Evolutionary conservation across 306 rosid genomes (phyloP), one percentile per base, ranked within the genome.

Genomic region (Quercus wislizeni): DNA sequence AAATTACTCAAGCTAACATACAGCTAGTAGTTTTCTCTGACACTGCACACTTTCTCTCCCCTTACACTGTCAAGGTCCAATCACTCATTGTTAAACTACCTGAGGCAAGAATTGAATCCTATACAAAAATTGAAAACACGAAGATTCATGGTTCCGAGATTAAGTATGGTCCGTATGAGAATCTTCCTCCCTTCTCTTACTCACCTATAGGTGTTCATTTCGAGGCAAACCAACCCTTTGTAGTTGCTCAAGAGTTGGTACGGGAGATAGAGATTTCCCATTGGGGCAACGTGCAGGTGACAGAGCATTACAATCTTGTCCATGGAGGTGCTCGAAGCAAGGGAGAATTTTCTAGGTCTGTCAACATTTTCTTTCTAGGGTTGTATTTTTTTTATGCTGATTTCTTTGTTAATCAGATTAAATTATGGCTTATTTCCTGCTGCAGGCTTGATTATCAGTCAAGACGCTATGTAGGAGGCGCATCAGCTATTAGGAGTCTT

Each of bases 301-400:
- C 97, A 19, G 98, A 96, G 92, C 92, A 91, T 78, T 96, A 96
- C 87, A 88, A 70, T 71, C 90, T 96, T 75, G 74, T 90, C 73
- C 96, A 93, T 78, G 98, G 89, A 28, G 99, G 98, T 75, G 98
- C 98, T 71, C 85, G 88, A 78, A 91, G 89, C 90, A 91, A 85
- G 82, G 99, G 99, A 71, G 99, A 93, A 85, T 96, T 96, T 86
- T 96, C 99, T 17, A 96, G 98, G 99, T 91, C n/a, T 46, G 56
- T 74, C 55, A 19, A 23, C 43, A 80, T 54, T 61, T 49, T 84
- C 70, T 81, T 82, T 69, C 68, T 72, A 69, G 74, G 38, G 56
- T 15, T 41, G 20, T 67, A 6, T 21, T 59, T 21, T 67, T 21
- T 67, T 21, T 72, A 79, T 55, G 63, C 73, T 55, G 73, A 28